Base-by-base conservation (phyloP, 805 yeast genomes). In the Candida ponderosae region DNA sequence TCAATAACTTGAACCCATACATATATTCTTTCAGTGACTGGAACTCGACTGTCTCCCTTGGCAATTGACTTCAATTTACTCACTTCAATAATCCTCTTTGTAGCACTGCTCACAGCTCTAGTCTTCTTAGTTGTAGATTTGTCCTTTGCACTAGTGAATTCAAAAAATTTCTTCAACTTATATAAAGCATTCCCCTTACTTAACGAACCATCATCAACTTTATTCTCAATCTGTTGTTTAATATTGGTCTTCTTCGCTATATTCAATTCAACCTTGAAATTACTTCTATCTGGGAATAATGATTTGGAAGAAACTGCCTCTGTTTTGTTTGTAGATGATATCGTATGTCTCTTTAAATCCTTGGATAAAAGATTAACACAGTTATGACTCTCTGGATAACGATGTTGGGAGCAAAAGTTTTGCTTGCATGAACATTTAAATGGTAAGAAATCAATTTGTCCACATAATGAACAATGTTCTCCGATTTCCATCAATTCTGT, bases 401-500 rank as follows among this genome's bases (percentile, higher is more conserved):
- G 37, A 38, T 53, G 58, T 14, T 43, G 42, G 2, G 32, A 26
- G 29, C 58, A 53, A 23, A 51, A 53, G 0, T 42, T 43, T 17
- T 34, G 36, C 6, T 41, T 41, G 32, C 58, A 53, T n/a, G 44
- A 29, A 31, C 58, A 53, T 33, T 41, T 51, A 40, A 52, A 53
- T 0, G 58, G 58, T 16, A 53, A 38, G 39, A 52, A 53, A 32
- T 53, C 58, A 2, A 52, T 39, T 34, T 52, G 57, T 4, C 57
- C 57, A 41, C 58, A 53, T 33, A 44, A 50, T 4, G 54, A 41
- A 34, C 58, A 53, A 36, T 52, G 57, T 33, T 52, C 53, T 9
- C 58, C 58, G 14, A 53, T 51, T 32, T 53, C 57, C 56, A 53
- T 51, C 14, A 53, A 36, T 19, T 46, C 55, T 14, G 53, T 51